Evolutionary conservation across 2,329 filamentous ascomycete genomes (phyloP).

Genomic region (Colletotrichum sp.): DNA sequence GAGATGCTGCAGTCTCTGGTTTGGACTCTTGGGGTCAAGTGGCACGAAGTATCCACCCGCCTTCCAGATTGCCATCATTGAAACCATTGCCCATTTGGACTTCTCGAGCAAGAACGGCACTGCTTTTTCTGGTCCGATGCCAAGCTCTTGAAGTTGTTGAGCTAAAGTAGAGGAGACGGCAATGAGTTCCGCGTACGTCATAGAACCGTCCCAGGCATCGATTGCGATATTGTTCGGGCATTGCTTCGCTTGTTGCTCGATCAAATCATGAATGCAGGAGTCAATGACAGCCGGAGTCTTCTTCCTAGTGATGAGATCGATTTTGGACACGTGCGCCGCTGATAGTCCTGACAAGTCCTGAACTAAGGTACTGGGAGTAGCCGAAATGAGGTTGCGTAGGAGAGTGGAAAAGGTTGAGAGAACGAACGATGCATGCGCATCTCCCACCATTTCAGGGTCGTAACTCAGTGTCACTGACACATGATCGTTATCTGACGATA

Average conservation of each 20-base stretch:
- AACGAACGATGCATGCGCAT: background rate
- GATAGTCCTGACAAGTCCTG: background rate
- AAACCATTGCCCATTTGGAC: background rate
- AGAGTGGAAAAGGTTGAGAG: background rate
- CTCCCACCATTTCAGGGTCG: background rate
- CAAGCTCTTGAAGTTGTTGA: constrained; percentile 6
- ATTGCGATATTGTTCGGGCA: background rate
- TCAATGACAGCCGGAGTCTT: background rate
- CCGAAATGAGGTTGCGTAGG: background rate
- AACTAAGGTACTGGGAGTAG: background rate
- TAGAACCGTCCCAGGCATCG: constrained; percentile 10
- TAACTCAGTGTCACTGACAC: background rate
- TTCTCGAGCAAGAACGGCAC: constrained; percentile 4
- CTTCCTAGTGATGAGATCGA: background rate
- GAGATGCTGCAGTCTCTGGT: background rate
- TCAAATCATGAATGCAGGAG: background rate
- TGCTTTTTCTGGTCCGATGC: constrained; percentile 23
- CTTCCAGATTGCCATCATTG: constrained; percentile 13
- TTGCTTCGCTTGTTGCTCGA: background rate
- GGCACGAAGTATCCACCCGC: constrained; percentile 4
- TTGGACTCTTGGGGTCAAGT: constrained; percentile 4
- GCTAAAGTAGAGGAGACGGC: constrained; percentile 19
- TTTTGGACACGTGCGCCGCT: background rate
- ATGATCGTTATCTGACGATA: background rate
- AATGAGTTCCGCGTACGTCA: constrained; percentile 22